Conservation (phyloP, 208 protist genomes). For the Kentomonas sorsogonicus region DNA sequence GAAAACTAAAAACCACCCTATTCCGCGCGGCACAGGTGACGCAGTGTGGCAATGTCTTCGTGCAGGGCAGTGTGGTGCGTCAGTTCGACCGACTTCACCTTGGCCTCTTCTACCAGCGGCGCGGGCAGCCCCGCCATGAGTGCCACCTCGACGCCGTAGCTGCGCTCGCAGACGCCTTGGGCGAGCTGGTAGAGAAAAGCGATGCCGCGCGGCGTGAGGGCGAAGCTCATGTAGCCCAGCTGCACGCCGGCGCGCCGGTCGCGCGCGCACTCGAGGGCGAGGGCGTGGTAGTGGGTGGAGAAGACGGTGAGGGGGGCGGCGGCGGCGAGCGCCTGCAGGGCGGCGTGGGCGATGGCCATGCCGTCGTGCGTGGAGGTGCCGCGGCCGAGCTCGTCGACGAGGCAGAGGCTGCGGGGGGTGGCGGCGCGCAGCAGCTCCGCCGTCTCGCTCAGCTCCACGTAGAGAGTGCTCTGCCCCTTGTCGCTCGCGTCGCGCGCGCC, state of each 20-base stretch:
- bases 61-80: slow-evolving; percentile 45
- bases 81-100: slow-evolving; percentile 56
- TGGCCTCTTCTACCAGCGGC: slow-evolving; percentile 47
- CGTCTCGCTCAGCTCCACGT: slow-evolving; percentile 95
- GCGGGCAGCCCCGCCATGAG: slow-evolving; percentile 76
- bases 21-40: too few relatives aligned
- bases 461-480: slow-evolving; percentile 97
- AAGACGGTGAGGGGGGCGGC: slow-evolving; percentile 87
- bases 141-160: slow-evolving; percentile 92
- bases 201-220: slow-evolving; percentile 16
- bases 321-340: slow-evolving; percentile 70
- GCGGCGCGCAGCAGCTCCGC: slow-evolving; percentile 87
- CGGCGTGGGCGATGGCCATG: slow-evolving; percentile 95
- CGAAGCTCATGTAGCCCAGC: slow-evolving; percentile 87
- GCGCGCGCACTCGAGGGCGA: slow-evolving; percentile 81
- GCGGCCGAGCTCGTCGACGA: slow-evolving; percentile 98
- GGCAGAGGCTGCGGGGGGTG: slow-evolving; percentile 91
- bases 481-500: slow-evolving; percentile 95
- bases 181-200: slow-evolving; percentile 87
- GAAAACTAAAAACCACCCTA: not conserved
- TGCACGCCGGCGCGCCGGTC: slow-evolving; percentile 32
- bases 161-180: slow-evolving; percentile 76
- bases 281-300: slow-evolving; percentile 97
- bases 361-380: slow-evolving; percentile 98
- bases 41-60: too few relatives aligned